Evolutionary conservation across 2,329 filamentous ascomycete species (phyloP).

Genomic region (Phialophora verrucosa): DNA sequence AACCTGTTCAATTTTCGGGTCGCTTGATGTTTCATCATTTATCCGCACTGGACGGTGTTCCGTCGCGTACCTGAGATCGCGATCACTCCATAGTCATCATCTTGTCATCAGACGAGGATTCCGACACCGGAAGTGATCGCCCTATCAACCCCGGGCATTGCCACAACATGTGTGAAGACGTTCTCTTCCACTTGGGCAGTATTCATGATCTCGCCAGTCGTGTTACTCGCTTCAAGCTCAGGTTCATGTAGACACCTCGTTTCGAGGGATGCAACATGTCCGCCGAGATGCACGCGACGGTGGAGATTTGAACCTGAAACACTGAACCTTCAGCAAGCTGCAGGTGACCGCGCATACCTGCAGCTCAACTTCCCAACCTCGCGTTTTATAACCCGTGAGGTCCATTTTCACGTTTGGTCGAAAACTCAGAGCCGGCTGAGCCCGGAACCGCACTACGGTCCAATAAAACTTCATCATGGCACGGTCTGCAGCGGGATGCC

Average conservation of each 20-base stretch:
- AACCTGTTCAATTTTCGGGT: background rate
- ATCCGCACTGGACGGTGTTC: background rate
- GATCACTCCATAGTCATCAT: background rate
- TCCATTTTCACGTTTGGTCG: background rate
- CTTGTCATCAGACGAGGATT: background rate
- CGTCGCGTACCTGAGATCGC: background rate
- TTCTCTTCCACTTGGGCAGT: background rate
- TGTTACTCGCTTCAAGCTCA: background rate
- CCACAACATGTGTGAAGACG: background rate
- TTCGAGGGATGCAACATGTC: background rate
- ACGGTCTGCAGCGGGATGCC: background rate
- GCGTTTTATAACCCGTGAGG: background rate
- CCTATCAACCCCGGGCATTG: conserved; percentile 5
- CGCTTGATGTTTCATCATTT: background rate
- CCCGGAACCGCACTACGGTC: background rate
- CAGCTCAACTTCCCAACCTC: background rate
- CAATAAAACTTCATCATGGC: background rate
- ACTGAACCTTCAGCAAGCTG: background rate
- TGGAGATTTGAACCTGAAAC: conserved; percentile 3
- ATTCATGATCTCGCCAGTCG: background rate
- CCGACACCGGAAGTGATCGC: background rate
- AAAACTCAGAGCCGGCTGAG: background rate
- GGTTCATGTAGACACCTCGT: background rate
- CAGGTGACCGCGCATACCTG: background rate
- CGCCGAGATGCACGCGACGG: background rate